Conservation (phyloP, 768 basidiomycete species). For the Russula griseocarnosa region DNA sequence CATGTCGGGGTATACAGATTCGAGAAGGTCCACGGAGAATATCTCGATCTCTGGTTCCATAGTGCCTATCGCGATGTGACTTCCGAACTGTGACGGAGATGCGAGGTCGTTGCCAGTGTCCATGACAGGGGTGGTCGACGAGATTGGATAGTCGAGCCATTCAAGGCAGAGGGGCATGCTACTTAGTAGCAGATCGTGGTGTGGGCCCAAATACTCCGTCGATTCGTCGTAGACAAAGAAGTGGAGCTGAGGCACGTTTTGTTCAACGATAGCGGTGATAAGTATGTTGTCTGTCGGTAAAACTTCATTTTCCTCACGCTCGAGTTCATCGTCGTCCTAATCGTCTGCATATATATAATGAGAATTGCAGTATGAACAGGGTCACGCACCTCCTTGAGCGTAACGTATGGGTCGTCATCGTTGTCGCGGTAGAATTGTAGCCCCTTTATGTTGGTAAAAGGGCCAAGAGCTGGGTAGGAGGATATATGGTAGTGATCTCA, state of each 20-base stretch:
- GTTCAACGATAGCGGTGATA: constrained; percentile 90
- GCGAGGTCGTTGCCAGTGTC: constrained; percentile 27
- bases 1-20: constrained; percentile 89
- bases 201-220: constrained; percentile 88
- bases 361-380: constrained; percentile 17
- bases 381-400: constrained; percentile 77
- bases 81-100: constrained; percentile 52
- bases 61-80: constrained; percentile 94
- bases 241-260: constrained; percentile 94
- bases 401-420: constrained; percentile 94
- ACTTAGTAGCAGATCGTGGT: constrained; percentile 97
- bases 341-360: constrained; percentile 9
- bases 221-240: constrained; percentile 94
- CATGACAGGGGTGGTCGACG: constrained; percentile 42
- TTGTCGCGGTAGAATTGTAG: constrained; percentile 88
- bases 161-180: constrained; percentile 98
- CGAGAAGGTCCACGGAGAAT: constrained; percentile 92
- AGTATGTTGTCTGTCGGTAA: constrained; percentile 89
- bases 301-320: constrained; percentile 86
- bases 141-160: constrained; percentile 95
- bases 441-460: constrained; percentile 95
- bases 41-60: constrained; percentile 98
- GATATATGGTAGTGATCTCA: constrained; percentile 22
- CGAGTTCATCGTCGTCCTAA: constrained; percentile 72
- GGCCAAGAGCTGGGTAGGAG: constrained; percentile 51